Percentiles rank a stretch among this genome's conserved stretches.
Conservation (phyloP, 495 filamentous ascomycete species). For the Filosporella fistucella region DNA sequence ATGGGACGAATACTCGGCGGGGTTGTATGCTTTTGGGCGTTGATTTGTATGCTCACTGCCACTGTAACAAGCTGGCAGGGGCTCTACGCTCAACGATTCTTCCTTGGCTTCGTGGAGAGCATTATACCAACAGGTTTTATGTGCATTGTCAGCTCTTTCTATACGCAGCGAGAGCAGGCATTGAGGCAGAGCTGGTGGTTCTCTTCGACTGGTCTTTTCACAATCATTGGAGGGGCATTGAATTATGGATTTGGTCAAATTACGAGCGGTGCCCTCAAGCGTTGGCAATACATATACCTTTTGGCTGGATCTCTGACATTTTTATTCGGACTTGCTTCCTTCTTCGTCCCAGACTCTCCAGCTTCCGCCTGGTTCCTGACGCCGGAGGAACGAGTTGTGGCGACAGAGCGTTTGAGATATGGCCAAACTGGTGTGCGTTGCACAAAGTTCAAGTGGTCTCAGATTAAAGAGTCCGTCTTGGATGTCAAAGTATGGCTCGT, state of each 20-base stretch:
- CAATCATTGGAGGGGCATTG: slow-evolving; percentile 60
- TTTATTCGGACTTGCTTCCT: slow-evolving; percentile 60
- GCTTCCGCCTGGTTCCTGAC: slow-evolving; percentile 50
- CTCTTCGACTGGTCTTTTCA: slow-evolving; percentile 60
- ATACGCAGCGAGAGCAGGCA: slow-evolving; percentile 64
- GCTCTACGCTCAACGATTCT: slow-evolving; percentile 66
- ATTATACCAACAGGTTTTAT: slow-evolving; percentile 68
- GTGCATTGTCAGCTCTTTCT: slow-evolving; percentile 59
- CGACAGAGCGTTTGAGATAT: slow-evolving; percentile 48
- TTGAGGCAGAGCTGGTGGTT: slow-evolving; percentile 69
- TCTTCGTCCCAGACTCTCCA: slow-evolving; percentile 53
- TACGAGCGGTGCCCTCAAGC: slow-evolving; percentile 40
- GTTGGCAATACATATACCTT: slow-evolving; percentile 70
- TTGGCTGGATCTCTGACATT: slow-evolving; percentile 61
- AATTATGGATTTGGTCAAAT: slow-evolving; percentile 72
- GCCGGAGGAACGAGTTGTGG: slow-evolving; percentile 45
- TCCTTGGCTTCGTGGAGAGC: slow-evolving; percentile 64
- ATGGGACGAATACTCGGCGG: slow-evolving; percentile 56
- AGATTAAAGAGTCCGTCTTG: slow-evolving; percentile 49
- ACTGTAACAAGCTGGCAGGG: slow-evolving; percentile 59
- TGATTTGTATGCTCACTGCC: slow-evolving; percentile 64
- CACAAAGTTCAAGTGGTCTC: slow-evolving; percentile 53
- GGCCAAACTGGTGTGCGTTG: slow-evolving; percentile 59
- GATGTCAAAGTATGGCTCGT: slow-evolving; percentile 64
- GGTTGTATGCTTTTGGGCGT: slow-evolving; percentile 62